phyloP scores from a whole-genome alignment of 306 rosid genomes.

The Castanopsis chinensis region DNA sequence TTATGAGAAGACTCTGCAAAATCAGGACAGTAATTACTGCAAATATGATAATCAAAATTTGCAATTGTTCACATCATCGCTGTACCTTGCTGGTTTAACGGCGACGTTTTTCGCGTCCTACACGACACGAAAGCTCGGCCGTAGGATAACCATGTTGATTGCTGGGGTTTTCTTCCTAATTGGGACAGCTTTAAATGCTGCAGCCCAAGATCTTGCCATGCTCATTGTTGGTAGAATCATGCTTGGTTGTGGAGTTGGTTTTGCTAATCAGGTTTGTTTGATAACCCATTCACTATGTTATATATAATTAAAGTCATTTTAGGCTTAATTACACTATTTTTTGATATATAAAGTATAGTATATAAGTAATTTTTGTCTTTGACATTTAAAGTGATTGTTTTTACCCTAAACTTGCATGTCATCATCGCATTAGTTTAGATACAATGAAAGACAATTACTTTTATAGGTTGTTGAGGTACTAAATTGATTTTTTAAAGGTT shows the following conservation, averaged over 20 bases:
- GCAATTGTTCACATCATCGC: conserved; percentile 64
- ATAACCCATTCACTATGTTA: not conserved
- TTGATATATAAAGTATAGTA: no score
- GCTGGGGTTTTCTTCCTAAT: conserved; percentile 60
- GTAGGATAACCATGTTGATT: conserved; percentile 64
- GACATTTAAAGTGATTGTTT: no score
- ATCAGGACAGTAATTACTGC: conserved; percentile 50
- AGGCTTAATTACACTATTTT: no score
- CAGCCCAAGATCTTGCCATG: conserved; percentile 47
- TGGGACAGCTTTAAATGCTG: conserved; percentile 51
- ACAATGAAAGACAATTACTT: no score
- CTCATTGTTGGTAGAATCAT: conserved; percentile 58
- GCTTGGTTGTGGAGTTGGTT: conserved; percentile 77
- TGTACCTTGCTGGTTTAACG: conserved; percentile 56
- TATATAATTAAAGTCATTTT: no score
- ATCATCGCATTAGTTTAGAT: no score
- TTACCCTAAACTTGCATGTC: no score
- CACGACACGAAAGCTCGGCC: conserved; percentile 48
- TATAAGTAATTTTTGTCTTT: no score
- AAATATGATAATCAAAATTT: conserved; percentile 52
- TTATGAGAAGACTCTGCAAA: conserved; percentile 29
- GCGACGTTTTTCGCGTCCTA: conserved; percentile 59
- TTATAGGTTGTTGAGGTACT: no score
- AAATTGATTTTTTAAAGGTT: no score
- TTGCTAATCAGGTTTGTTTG: conserved; percentile 73